phyloP scores from a whole-genome alignment of 768 basidiomycete genomes.

The Macrolepiota albuminosa region DNA sequence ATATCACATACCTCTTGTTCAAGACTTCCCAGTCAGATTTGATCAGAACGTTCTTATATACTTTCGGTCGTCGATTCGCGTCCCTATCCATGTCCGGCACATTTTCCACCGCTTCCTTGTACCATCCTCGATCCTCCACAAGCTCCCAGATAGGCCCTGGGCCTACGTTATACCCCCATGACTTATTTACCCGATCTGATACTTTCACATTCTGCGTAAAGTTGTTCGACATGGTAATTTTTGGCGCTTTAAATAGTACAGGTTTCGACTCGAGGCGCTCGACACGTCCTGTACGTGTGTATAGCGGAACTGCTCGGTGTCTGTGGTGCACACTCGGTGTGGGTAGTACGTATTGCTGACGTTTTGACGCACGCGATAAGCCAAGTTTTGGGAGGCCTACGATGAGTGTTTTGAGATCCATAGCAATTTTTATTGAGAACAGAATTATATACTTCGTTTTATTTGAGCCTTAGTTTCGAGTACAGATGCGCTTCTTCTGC shows the following conservation, averaged over 20 bases:
- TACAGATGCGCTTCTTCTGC: conserved; percentile 17
- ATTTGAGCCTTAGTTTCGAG: conserved; percentile 20
- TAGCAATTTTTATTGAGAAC: conserved; percentile 4
- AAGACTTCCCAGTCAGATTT: conserved; percentile 43
- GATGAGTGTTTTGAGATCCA: background rate
- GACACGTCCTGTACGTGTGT: conserved; percentile 42
- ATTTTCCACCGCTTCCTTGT: conserved; percentile 49
- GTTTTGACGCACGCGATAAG: conserved; percentile 32
- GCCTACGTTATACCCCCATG: conserved; percentile 73
- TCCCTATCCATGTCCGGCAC: conserved; percentile 38
- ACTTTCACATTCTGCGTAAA: conserved; percentile 46
- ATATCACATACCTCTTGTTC: conserved; percentile 39
- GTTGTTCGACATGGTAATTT: conserved; percentile 46
- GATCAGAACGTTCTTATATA: conserved; percentile 42
- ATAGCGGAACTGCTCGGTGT: conserved; percentile 64
- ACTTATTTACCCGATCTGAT: conserved; percentile 56
- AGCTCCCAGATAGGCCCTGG: conserved; percentile 77
- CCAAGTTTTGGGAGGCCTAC: conserved; percentile 18
- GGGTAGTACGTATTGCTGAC: conserved; percentile 56
- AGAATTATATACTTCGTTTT: conserved; percentile 22
- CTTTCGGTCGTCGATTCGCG: conserved; percentile 51
- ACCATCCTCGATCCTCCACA: conserved; percentile 74
- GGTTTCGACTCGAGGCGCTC: conserved; percentile 57
- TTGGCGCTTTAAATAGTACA: conserved; percentile 40
- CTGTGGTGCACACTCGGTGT: conserved; percentile 68